Base-by-base conservation (phyloP, 2,329 filamentous ascomycete species). In the Colletotrichum sp. region DNA sequence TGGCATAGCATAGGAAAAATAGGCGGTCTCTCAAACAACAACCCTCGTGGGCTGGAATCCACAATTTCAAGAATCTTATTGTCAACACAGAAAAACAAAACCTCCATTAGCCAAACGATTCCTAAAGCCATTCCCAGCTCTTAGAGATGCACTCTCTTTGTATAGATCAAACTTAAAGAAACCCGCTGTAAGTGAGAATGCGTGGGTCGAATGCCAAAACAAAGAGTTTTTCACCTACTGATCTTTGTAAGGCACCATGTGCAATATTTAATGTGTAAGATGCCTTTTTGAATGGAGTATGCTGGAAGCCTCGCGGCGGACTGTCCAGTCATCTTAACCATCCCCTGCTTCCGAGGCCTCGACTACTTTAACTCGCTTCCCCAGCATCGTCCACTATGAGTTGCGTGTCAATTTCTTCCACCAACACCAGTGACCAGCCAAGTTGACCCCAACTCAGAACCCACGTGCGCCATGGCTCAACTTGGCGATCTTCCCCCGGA, bases 301-400 rank as follows among this genome's bases (percentile, higher is more conserved):
- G 18, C 18, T 43, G 9, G 39, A 43, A 43, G 39, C 39, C 9
- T 48, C 9, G 39, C 5, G 18, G 6, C 39, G 6, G 18, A n/a
- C 9, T 48, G 4, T 48, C 9, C 9, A n/a, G 18, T 43, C 39
- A 43, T 43, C 18, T n/a, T 2, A 43, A 43, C 18, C 18, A 48
- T 3, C 39, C 39, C 5, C 39, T n/a, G 18, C 18, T 6, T 12
- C 39, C 18, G 0, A 48, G 18, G 39, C 39, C 18, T 2, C 1
- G 4, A n/a, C 39, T 48, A 48, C 39, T 48, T 48, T 4, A n/a
- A 43, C 9, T 43, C 39, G 18, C 18, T 48, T n/a, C 18, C 6
- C 39, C 12, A 1, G 0, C 39, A n/a, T n/a, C 0, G 9, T 48
- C 1, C 39, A 48, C 39, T 48, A 9, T 12, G 39, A 48, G 3